Evolutionary conservation across 371 early-diverging fungal species (phyloP), one percentile per base, ranked within the genome.

Genomic region (Fennellomyces sp.): DNA sequence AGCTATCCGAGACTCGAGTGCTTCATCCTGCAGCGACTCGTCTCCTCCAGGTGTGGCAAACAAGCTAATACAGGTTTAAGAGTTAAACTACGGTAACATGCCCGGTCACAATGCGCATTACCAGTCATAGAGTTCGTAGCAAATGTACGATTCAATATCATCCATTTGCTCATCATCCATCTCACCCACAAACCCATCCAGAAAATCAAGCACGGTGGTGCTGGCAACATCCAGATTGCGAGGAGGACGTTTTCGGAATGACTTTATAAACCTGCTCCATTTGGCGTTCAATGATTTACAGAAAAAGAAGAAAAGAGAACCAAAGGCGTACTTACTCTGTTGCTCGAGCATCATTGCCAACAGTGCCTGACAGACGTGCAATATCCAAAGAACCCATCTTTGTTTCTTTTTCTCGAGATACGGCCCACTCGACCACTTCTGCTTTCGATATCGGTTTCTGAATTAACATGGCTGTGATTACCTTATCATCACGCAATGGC

Each of bases 1-100:
- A 2, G 87, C 88, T 33, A 88, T 86, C 33, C 86, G 83, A 55
- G 88, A 86, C 41, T 83, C 86, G 12, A 88, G 61, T 39, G 81
- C 84, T 59, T 88, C 87, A 42, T 88, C 90, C 30, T 78, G 83
- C 64, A 76, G 64, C 1, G 76, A 70, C 50, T 88, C 90, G 60
- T 85, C 84, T 4, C 73, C 70, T 29, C 55, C 56, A 19, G 39
- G 19, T 6, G 26, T 59, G 15, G 54, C 23, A 33, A 64, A 59
- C 11, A 54, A 52, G 11, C 54, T 64, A 51, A 17, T 23, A 47
- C 26, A 2, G n/a, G 11, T 23, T 55, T 31, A 19, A 17, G 19
- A 30, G 6, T 52, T 52, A 12, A 28, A 1, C 31, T 6, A 39
- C 25, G 4, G n/a, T 48, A 6, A 27, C 3, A 27, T 54, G 36